Conservation (phyloP, 2,329 filamentous ascomycete genomes). For the Pezicula radicicola region DNA sequence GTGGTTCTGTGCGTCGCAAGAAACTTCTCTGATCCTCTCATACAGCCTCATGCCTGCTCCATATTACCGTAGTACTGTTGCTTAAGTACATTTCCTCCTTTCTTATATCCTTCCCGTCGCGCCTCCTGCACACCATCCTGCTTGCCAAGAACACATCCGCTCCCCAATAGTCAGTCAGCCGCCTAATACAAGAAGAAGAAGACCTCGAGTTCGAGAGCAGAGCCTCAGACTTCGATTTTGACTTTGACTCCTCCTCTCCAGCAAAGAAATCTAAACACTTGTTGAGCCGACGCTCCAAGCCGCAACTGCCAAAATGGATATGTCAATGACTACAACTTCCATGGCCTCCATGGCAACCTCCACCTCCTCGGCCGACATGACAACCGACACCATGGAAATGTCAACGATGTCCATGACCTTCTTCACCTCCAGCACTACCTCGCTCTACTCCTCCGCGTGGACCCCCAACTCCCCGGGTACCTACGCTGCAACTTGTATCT, state of each 20-base stretch:
- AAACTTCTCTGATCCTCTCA: constrained; percentile 2
- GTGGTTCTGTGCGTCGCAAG: no score
- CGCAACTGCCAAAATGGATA: background rate
- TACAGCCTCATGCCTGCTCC: background rate
- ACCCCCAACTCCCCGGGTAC: constrained; percentile 65
- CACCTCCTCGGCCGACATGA: constrained; percentile 2
- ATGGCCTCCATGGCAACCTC: constrained; percentile 7
- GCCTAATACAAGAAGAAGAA: no score
- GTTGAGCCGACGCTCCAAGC: constrained; percentile 1
- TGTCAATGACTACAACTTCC: constrained; percentile 8
- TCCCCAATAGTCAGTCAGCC: background rate
- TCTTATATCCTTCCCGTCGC: constrained; percentile 6
- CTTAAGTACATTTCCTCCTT: constrained; percentile 8
- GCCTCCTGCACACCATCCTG: background rate
- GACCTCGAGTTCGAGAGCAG: no score
- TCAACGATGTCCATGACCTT: constrained; percentile 57
- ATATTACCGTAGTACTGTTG: constrained; percentile 6
- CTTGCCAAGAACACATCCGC: constrained; percentile 4
- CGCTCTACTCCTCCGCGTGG: constrained; percentile 69
- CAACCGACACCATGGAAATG: constrained; percentile 40
- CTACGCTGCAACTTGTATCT: constrained; percentile 90
- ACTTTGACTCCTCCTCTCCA: no score
- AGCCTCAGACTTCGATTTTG: no score
- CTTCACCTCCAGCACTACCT: constrained; percentile 58
- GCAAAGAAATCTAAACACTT: background rate